Conservation (phyloP, 257 asterid species). For the Nicotiana tomentosiformis region DNA sequence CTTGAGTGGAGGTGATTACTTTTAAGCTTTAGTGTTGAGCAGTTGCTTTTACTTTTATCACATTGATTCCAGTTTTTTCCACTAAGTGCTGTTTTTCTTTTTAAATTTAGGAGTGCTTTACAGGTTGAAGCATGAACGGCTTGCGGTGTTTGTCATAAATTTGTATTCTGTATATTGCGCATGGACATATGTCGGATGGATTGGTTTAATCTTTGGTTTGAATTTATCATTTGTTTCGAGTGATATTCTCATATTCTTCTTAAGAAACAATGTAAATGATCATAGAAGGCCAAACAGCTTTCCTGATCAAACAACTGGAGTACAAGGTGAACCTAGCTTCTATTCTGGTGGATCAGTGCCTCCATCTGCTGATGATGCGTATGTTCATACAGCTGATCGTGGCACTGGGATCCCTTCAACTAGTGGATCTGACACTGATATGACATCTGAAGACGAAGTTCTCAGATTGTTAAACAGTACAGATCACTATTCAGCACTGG, state of each 20-base stretch:
- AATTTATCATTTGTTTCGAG: constrained; percentile 85
- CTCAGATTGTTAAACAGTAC: constrained; percentile 62
- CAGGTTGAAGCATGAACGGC: constrained; percentile 48
- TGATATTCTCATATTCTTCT: constrained; percentile 62
- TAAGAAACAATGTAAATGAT: constrained; percentile 56
- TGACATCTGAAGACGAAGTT: constrained; percentile 82
- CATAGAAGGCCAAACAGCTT: constrained; percentile 40
- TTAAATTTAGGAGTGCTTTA: constrained; percentile 62
- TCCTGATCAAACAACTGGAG: constrained; percentile 59
- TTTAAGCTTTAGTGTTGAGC: constrained; percentile 13
- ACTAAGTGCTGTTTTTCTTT: constrained; percentile 16
- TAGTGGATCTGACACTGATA: constrained; percentile 68
- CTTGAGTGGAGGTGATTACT: constrained; percentile 63
- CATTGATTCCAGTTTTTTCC: not conserved
- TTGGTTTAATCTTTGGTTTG: constrained; percentile 62
- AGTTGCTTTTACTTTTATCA: constrained; percentile 3
- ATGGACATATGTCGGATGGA: constrained; percentile 78
- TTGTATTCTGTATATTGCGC: constrained; percentile 72
- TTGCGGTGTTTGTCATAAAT: constrained; percentile 60
- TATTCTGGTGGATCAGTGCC: constrained; percentile 41
- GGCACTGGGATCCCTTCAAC: constrained; percentile 76
- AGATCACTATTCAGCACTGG: constrained; percentile 85
- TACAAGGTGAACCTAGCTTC: constrained; percentile 47
- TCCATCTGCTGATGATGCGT: constrained; percentile 35
- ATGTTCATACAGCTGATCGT: constrained; percentile 40